Evolutionary conservation across 306 rosid genomes (phyloP), one percentile per base, ranked within the genome.

Genomic region (Pyrus betulifolia): DNA sequence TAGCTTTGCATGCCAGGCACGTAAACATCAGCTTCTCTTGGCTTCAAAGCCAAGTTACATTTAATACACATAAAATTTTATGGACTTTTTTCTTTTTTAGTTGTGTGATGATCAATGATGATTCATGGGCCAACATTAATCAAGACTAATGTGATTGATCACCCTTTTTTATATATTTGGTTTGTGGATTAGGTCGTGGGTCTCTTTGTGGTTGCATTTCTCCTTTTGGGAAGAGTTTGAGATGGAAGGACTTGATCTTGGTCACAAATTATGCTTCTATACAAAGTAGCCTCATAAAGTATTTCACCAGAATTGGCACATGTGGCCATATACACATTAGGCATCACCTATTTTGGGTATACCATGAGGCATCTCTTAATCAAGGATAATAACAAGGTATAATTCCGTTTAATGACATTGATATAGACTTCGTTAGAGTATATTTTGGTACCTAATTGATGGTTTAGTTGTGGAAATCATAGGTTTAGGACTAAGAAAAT

Each of bases 31-130:
- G 14, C 78, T 82, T 84, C 84, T 77, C 88, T 87, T 87, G 82
- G 89, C 91, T 90, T 90, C 4, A 12, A 90, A 91, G 89, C 84
- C 86, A 91, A 89, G 96, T 22, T 70, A 83, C 74, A 78, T 55
- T 78, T 45, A 73, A 71, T 63, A 49, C 74, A 73, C 75, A n/a
- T 45, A 67, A 58, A 77, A 77, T 74, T 49, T 49, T 27, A 58
- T 42, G 78, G 78, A 30, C 69, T 75, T 70, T 38, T 68, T 49
- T 15, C 3, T 49, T 49, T 49, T 15, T 49, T 49, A 14, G 1
- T 45, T 25, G 15, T 63, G 59, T 42, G 77, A 49, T 72, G 67
- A 4, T 28, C 76, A 79, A 66, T 82, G 85, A 76, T 72, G 21
- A 75, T 67, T n/a, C 33, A 40, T 17, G 81, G 85, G 30, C 45